Conservation (phyloP, 768 basidiomycete species). For the Leccinum variicolor region DNA sequence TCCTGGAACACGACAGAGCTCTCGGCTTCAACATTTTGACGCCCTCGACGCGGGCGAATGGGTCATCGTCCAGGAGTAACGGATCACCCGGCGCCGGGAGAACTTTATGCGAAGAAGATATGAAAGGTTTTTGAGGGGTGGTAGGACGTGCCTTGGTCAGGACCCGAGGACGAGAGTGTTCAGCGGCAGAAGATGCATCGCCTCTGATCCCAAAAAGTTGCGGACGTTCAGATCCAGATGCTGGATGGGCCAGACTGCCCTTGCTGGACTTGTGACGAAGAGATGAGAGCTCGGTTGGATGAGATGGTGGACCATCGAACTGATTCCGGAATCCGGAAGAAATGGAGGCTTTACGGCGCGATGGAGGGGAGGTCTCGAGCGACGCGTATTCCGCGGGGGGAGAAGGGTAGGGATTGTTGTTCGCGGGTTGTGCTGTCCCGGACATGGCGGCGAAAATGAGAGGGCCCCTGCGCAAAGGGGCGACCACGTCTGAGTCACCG, state of each 20-base stretch:
- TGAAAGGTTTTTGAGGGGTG: slow-evolving; percentile 28
- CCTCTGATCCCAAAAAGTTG: slow-evolving; percentile 5
- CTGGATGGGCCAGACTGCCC: slow-evolving; percentile 2
- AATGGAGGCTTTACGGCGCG: slow-evolving; percentile 1
- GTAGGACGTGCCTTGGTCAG: slow-evolving; percentile 32
- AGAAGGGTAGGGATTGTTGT: slow-evolving; percentile 23
- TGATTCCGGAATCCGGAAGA: slow-evolving; percentile 3
- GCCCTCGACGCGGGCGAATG: slow-evolving; percentile 54
- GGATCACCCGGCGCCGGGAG: slow-evolving; percentile 15
- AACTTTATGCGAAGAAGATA: slow-evolving; percentile 9
- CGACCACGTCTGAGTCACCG: slow-evolving; percentile 10
- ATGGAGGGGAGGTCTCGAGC: slow-evolving; percentile 3
- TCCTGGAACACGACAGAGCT: slow-evolving; percentile 1
- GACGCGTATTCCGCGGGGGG: slow-evolving; percentile 24
- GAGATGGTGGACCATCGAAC: background rate
- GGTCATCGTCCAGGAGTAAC: slow-evolving; percentile 30
- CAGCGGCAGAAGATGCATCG: slow-evolving; percentile 6
- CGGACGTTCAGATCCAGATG: slow-evolving; percentile 8
- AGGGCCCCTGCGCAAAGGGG: slow-evolving; percentile 44
- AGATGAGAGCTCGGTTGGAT: slow-evolving; percentile 14
- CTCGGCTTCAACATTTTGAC: slow-evolving; percentile 43
- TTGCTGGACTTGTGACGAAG: slow-evolving; percentile 17
- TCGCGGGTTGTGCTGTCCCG: slow-evolving; percentile 13
- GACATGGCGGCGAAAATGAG: slow-evolving; percentile 63
- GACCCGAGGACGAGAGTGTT: slow-evolving; percentile 21